Percentiles rank a stretch among this genome's conserved stretches.
These are phyloP conservation scores for Syzygium oleosum DNA, from an alignment of 345 rosid species.

Conservation along the genomic window DNA sequence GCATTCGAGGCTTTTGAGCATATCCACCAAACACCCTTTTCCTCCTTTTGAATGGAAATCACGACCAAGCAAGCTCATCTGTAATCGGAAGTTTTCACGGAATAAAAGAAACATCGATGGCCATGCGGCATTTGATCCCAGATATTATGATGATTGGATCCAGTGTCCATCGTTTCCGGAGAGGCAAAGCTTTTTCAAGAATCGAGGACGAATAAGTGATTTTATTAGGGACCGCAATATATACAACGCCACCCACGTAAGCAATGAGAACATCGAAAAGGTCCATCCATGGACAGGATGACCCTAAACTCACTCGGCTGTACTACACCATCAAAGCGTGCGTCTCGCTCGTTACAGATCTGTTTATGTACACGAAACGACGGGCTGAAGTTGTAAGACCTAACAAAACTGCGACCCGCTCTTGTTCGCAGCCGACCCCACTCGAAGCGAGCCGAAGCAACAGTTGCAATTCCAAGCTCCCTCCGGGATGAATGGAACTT, in stretches of 20 bases:
- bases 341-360: background rate
- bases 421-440: background rate
- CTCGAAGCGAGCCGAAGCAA: background rate
- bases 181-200: background rate
- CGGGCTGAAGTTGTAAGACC: background rate
- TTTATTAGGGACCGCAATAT: background rate
- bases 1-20: background rate
- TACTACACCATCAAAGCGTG: background rate
- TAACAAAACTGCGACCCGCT: background rate
- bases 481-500: background rate
- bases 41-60: background rate
- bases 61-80: background rate
- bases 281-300: background rate
- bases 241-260: background rate
- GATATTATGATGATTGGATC: background rate
- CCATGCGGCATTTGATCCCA: background rate
- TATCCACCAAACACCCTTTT: background rate
- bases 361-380: background rate
- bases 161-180: background rate
- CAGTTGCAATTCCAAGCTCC: constrained; percentile 34
- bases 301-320: background rate
- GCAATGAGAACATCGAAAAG: background rate
- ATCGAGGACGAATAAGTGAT: background rate
- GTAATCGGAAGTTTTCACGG: background rate
- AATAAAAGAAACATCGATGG: background rate